Evolutionary conservation across 2,329 filamentous ascomycete species (phyloP), one percentile per base, ranked within the genome.

Genomic region (Aspergillus awamori): DNA sequence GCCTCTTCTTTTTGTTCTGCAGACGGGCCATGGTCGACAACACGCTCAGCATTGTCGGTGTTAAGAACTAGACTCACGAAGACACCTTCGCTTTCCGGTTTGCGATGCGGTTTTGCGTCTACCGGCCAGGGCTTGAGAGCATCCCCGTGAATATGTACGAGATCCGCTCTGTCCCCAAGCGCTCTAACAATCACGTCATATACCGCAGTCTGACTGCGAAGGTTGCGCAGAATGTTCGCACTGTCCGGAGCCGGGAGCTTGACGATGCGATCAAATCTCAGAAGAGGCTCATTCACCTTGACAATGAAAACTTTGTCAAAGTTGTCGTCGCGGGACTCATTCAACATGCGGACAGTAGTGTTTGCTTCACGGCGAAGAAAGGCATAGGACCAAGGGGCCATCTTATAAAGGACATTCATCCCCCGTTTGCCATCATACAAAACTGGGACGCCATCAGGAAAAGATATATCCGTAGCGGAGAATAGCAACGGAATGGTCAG

Each of bases 321-420:
- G 61, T 93, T 91, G 71, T 96, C 89, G 41, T 87, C 85, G 2
- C 86, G 80, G 51, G 86, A 85, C 70, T 95, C 88, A 60, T 89
- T 89, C 8, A 98, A 83, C 70, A 93, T 88, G 20, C 86, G 84
- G 26, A 95, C 80, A 0, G 93, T 94, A 47, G 86, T 83, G 63
- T 83, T 86, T 43, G 94, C 92, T 72, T 97, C 89, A 57, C 88
- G 84, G 51, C 87, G 87, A 47, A 99, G 82, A 55, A 89, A 76
- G 24, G 80, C 80, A 67, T 93, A 96, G 8, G 93, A 95, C 89
- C 90, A 97, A 13, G 86, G 78, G 0, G 87, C 90, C 90, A 97
- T 96, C 76, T 97, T 97, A 80, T 89, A 97, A 5, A 96, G 80
- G 20, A 98, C 71, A 68, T 99, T 99, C 58, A 96, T 80, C 30